These are phyloP conservation scores for Zasmidium angulare DNA, from an alignment of 2,329 filamentous ascomycete species.

Conservation along the genomic window DNA sequence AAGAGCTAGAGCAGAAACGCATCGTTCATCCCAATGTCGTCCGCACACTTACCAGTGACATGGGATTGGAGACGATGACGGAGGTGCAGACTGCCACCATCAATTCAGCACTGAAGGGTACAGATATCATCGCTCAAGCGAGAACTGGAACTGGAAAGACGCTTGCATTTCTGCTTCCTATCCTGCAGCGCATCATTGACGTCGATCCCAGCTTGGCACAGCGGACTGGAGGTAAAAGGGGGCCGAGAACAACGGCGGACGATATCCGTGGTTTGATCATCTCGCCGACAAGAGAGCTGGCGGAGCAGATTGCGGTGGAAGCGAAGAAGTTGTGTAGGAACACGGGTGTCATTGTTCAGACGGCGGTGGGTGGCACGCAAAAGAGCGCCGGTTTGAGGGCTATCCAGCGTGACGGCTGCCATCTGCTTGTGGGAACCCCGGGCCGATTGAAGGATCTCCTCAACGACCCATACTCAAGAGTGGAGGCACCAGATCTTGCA, in stretches of 20 bases:
- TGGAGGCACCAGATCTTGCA: constrained; percentile 62
- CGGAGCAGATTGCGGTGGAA: constrained; percentile 68
- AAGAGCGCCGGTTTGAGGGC: constrained; percentile 67
- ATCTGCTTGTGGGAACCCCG: constrained; percentile 86
- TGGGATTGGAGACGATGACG: constrained; percentile 84
- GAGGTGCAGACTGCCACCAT: constrained; percentile 87
- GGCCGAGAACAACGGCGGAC: constrained; percentile 50
- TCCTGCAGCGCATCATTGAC: constrained; percentile 74
- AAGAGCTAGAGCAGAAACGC: constrained; percentile 42
- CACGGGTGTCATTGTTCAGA: constrained; percentile 69
- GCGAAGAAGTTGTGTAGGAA: constrained; percentile 64
- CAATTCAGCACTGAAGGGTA: constrained; percentile 72
- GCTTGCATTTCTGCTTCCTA: constrained; percentile 83
- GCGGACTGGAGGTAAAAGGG: constrained; percentile 43
- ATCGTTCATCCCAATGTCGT: constrained; percentile 67
- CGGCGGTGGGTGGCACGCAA: constrained; percentile 88
- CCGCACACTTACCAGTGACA: constrained; percentile 65
- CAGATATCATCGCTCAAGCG: constrained; percentile 85
- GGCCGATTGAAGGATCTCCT: constrained; percentile 84
- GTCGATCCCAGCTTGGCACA: constrained; percentile 62
- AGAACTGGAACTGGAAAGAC: constrained; percentile 98
- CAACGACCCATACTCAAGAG: constrained; percentile 60
- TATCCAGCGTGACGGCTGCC: constrained; percentile 75
- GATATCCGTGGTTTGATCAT: constrained; percentile 62
- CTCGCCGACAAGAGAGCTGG: constrained; percentile 63